Evolutionary conservation across 805 yeast species (phyloP), one percentile per base, ranked within the genome.

Genomic region (Saccharomyces kudriavzevii): DNA sequence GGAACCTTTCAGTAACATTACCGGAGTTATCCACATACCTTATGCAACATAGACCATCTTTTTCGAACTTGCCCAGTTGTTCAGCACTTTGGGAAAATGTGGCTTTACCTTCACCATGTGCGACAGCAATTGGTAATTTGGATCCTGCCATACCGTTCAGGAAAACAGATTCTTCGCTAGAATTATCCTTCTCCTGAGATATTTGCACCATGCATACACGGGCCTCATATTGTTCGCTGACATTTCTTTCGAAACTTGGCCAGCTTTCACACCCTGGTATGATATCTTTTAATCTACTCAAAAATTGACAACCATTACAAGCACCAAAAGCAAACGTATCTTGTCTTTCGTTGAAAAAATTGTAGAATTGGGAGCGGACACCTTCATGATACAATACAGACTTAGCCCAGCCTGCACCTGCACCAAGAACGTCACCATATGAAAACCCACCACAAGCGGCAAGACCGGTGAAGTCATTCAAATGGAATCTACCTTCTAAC

Each of bases 391-490:
- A 90, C 60, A 94, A 74, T 9, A 94, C 96, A 17, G 97, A 89
- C 67, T 89, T 90, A 54, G 99, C 99, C 99, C 99, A 94, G 54
- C 99, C 99, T 52, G 92, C 87, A 68, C 97, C 99, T 35, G 99
- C 99, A 61, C 99, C 99, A 56, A 94, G 77, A 49, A 94, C 99
- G 73, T 94, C 99, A 78, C 99, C 99, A 67, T 91, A 94, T 1
- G 97, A 89, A 77, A 94, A 94, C 14, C 99, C 99, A 72, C 99
- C 99, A 74, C 99, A 95, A 3, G 98, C 98, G 46, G 97, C 98
- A 49, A 94, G 63, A 57, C 99, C 99, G 49, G 85, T 89, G 71
- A 94, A 94, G 47, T 82, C 85, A 64, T 82, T 84, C 59, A 94
- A 77, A 20, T 83, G 70, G 35, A 86, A 86, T 62, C 76, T 78